Evolutionary conservation across 306 rosid species (phyloP).

Genomic region (Amphicarpaea edgeworthii): DNA sequence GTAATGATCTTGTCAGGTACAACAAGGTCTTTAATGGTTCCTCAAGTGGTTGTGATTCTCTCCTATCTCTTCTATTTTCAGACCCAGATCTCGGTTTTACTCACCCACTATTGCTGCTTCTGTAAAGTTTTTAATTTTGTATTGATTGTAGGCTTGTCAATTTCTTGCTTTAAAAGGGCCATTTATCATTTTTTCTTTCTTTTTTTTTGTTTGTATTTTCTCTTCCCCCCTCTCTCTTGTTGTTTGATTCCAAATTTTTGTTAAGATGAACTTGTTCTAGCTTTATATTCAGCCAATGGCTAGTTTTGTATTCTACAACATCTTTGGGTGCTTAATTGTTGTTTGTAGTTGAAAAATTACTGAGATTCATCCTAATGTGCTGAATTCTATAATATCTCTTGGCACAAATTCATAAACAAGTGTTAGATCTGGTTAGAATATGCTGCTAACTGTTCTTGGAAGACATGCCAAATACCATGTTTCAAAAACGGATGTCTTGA

Average conservation of each 20-base stretch:
- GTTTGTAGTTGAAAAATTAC: conserved; percentile 16
- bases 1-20: conserved; percentile 42
- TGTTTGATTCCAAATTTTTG: conserved; percentile 19
- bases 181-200: neutral
- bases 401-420: conserved; percentile 17
- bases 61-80: conserved; percentile 34
- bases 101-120: conserved; percentile 41
- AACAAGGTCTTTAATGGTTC: conserved; percentile 39
- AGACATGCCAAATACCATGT: neutral
- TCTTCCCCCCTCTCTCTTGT: neutral
- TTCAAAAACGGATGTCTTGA: conserved; percentile 10
- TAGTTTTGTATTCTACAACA: conserved; percentile 9
- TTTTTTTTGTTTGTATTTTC: neutral
- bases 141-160: conserved; percentile 9
- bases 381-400: conserved; percentile 25
- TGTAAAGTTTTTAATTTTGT: conserved; percentile 25
- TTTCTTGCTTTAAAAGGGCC: conserved; percentile 19
- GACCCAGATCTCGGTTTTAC: conserved; percentile 66
- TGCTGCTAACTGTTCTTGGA: conserved; percentile 33
- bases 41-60: conserved; percentile 48
- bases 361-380: conserved; percentile 40
- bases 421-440: conserved; percentile 47
- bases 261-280: conserved; percentile 53
- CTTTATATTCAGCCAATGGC: conserved; percentile 26
- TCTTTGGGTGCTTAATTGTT: conserved; percentile 21